Base-by-base conservation (phyloP, 441 rosid species). In the Populus trichocarpa region DNA sequence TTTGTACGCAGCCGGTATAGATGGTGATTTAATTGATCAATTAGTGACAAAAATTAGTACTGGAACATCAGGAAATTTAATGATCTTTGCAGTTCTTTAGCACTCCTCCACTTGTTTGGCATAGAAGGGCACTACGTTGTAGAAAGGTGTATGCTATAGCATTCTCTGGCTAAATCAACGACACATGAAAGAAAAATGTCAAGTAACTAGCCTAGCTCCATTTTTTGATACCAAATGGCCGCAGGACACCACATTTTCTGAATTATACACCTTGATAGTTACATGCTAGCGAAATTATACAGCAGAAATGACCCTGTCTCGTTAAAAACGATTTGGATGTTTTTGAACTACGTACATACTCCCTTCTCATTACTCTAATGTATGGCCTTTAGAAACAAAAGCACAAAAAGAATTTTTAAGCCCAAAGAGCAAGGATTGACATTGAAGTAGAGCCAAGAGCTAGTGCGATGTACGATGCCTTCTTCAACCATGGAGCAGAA, bases 341-440 rank as follows among this genome's bases (percentile, higher is more conserved):
- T 59, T 57, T 59, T 59, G 64, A 59, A 59, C 11, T 2, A 7
- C 11, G 25, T 57, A 20, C 14, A 50, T 5, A 18, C 23, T 18
- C 63, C 63, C 22, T 0, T 20, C 2, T 20, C 63, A 59, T 59
- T 0, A 22, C 65, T 59, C 25, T 59, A n/a, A 59, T 59, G 65
- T 59, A 2, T 59, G 11, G 65, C 65, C 65, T 28, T 67, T 0
- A 14, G 2, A 16, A 53, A 50, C 30, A 32, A 20, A 36, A 32
- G 65, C 12, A 23, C 6, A 5, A 7, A 63, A 3, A 8, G 6
- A 67, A 40, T 22, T 50, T 81, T 82, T 30, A 95, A 81, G 97
- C 98, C 99, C 99, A 95, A 5, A 95, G 84, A 50, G 99, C 99
- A 74, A 95, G 98, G 40, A 95, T 82, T 42, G 99, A 95, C 99